Percentiles rank a stretch among this genome's conserved stretches.
These are phyloP conservation scores for Saccharomycopsis fodiens DNA, from an alignment of 805 yeast genomes.

Conservation along the genomic window DNA sequence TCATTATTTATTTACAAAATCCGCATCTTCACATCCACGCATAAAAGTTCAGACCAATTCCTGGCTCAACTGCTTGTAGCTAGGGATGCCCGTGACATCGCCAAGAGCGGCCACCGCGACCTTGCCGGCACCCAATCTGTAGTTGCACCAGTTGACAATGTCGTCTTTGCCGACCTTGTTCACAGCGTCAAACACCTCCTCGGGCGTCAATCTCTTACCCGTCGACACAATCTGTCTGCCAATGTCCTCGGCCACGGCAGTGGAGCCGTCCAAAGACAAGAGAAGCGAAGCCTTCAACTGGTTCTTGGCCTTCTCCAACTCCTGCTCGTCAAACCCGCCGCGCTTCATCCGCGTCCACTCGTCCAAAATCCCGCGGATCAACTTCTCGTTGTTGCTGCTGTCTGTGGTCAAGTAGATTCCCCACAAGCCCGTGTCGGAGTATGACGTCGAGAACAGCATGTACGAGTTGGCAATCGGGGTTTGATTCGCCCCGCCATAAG, in stretches of 20 bases:
- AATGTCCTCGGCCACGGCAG: constrained; percentile 95
- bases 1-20: too few relatives aligned
- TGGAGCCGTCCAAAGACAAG: constrained; percentile 86
- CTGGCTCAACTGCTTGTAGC: constrained; percentile 52
- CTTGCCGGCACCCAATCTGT: constrained; percentile 68
- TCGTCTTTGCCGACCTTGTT: constrained; percentile 72
- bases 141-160: constrained; percentile 82
- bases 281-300: constrained; percentile 89
- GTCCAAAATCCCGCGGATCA: constrained; percentile 62
- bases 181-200: constrained; percentile 49
- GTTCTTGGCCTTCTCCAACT: constrained; percentile 90
- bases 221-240: constrained; percentile 97
- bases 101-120: constrained; percentile 91
- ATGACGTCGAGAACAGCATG: constrained; percentile 94
- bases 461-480: constrained; percentile 83
- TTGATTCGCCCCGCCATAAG: constrained; percentile 47
- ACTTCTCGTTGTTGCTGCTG: constrained; percentile 41
- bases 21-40: too few relatives aligned
- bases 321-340: constrained; percentile 73
- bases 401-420: constrained; percentile 91
- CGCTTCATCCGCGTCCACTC: constrained; percentile 86
- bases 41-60: constrained; percentile 6
- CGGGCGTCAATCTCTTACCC: constrained; percentile 50
- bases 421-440: constrained; percentile 97
- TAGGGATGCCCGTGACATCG: constrained; percentile 63